Evolutionary conservation across 805 yeast species (phyloP).

Genomic region (Scheffersomyces stipitis): DNA sequence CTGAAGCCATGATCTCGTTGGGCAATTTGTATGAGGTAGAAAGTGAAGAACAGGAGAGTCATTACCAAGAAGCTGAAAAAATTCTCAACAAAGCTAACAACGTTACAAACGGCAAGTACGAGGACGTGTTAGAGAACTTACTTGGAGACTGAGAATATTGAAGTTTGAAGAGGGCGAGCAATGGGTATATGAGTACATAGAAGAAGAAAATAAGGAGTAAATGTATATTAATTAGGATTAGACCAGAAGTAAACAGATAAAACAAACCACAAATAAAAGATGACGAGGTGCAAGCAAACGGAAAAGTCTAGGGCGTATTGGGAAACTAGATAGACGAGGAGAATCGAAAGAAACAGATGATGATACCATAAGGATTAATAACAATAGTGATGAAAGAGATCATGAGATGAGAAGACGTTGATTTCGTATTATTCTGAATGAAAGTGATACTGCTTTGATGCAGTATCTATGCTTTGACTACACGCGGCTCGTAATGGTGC

Average conservation of each 20-base stretch:
- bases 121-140: constrained; percentile 60
- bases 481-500: constrained; percentile 75
- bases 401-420: no score
- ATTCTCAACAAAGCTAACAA: constrained; percentile 70
- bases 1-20: constrained; percentile 79
- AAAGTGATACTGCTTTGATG: neutral
- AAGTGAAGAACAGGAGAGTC: constrained; percentile 62
- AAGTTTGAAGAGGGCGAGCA: no score
- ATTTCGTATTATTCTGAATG: no score
- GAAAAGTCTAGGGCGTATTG: neutral
- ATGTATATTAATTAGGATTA: no score
- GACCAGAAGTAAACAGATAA: constrained; percentile 1
- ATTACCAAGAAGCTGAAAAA: constrained; percentile 69
- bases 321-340: neutral
- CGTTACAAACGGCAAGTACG: constrained; percentile 75
- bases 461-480: constrained; percentile 19
- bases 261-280: neutral
- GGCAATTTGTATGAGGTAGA: constrained; percentile 74
- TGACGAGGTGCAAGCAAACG: neutral
- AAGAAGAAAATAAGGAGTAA: no score
- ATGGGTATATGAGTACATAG: no score
- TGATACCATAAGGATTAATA: no score
- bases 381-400: no score
- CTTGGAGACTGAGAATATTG: constrained; percentile 3
- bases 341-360: no score